A percentile compares a stretch with the other conserved stretches of the same genome.
Conservation (phyloP, 2,329 filamentous ascomycete species). For the Ascochyta clinopodiicola region DNA sequence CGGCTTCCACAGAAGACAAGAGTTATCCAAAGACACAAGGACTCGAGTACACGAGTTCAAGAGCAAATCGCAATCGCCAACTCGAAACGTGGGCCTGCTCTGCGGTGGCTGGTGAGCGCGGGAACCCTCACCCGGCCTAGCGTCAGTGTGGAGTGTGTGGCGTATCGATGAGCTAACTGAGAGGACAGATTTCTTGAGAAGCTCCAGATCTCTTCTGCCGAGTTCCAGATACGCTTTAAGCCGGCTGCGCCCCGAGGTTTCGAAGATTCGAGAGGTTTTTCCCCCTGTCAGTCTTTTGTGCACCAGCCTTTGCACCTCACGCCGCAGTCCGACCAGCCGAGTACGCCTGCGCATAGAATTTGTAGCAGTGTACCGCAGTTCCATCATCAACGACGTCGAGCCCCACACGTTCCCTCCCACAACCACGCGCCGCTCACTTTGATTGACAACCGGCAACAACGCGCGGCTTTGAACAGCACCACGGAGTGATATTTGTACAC, state of each 20-base stretch:
- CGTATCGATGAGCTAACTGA: conserved; percentile 21
- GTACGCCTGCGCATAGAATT: conserved; percentile 10
- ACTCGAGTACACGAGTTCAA: not conserved
- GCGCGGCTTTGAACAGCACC: not conserved
- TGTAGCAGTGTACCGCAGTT: conserved; percentile 3
- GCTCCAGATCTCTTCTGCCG: conserved; percentile 16
- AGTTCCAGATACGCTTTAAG: conserved; percentile 16
- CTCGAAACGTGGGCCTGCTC: conserved; percentile 17
- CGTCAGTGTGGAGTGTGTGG: conserved; percentile 18
- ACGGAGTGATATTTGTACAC: not conserved
- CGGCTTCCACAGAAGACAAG: not conserved
- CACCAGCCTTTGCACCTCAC: conserved; percentile 3
- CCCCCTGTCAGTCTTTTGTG: conserved; percentile 1
- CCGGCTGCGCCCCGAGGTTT: conserved; percentile 9
- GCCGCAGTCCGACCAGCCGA: conserved; percentile 14
- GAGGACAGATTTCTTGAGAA: conserved; percentile 36
- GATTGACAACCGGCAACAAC: not conserved
- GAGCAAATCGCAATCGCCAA: conserved; percentile 10
- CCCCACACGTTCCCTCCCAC: conserved; percentile 14
- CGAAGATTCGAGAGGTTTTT: conserved; percentile 9
- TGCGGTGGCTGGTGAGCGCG: conserved; percentile 15
- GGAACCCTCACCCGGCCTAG: conserved; percentile 8
- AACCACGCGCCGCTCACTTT: conserved; percentile 1
- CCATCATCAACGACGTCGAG: conserved; percentile 9
- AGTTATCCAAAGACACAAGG: not conserved